phyloP scores from a whole-genome alignment of 1,284 basidiomycete genomes.

The Pseudozyma tsukubaensis region DNA sequence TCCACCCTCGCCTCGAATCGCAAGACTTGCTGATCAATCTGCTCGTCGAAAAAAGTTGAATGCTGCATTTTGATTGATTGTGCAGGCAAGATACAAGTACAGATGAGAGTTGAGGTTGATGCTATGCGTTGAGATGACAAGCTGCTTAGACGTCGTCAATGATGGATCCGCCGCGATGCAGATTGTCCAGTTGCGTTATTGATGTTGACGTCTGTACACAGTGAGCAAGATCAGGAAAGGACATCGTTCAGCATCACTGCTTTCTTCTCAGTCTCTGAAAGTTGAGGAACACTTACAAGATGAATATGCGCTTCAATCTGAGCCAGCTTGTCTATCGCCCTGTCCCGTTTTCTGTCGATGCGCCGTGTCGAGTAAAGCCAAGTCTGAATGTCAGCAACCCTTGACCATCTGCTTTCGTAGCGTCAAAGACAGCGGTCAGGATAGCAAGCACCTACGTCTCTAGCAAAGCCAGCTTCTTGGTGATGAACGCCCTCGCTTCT shows the following conservation, averaged over 20 bases:
- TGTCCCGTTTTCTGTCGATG: constrained; percentile 24
- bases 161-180: constrained; percentile 48
- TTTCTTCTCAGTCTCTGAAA: not conserved
- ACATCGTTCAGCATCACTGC: not conserved
- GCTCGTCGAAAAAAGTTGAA: not conserved
- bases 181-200: constrained; percentile 50
- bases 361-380: not conserved
- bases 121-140: not conserved
- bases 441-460: constrained; percentile 24
- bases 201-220: constrained; percentile 42
- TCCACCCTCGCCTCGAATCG: too few species aligned
- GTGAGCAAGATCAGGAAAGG: not conserved
- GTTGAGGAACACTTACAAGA: constrained; percentile 21
- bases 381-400: not conserved
- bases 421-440: not conserved
- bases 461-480: constrained; percentile 41
- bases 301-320: constrained; percentile 54
- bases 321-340: constrained; percentile 44
- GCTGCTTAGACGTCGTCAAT: constrained; percentile 28
- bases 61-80: constrained; percentile 4
- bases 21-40: too few species aligned
- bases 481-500: constrained; percentile 50
- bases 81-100: constrained; percentile 11
- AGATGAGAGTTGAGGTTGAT: not conserved
- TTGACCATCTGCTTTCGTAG: not conserved